Percentiles rank a stretch among this genome's conserved stretches.
Evolutionary conservation across 345 rosid genomes (phyloP).

Genomic region (Pistacia integerrima): DNA sequence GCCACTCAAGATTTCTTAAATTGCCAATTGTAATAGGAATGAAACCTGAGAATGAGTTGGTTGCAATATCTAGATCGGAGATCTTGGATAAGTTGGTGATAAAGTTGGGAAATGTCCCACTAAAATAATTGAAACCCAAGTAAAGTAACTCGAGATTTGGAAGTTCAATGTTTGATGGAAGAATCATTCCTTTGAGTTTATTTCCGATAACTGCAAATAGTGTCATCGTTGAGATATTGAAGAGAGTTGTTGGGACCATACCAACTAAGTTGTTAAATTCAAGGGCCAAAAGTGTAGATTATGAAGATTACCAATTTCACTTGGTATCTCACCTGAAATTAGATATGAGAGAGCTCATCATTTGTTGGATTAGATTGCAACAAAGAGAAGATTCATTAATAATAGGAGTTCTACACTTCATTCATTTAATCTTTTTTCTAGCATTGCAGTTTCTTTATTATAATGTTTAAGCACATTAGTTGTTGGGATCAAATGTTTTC

Average conservation of each 20-base stretch:
- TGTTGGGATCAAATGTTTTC: no score
- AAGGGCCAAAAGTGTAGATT: neutral
- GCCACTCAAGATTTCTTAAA: slow-evolving; percentile 1
- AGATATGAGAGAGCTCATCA: no score
- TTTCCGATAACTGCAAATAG: neutral
- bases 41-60: slow-evolving; percentile 10
- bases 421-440: no score
- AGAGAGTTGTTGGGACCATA: neutral
- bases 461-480: no score
- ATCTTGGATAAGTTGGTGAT: slow-evolving; percentile 8
- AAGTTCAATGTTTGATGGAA: neutral
- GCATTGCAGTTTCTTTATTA: no score
- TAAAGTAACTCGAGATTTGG: neutral
- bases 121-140: neutral
- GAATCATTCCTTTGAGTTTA: no score
- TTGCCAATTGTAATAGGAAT: slow-evolving; percentile 15
- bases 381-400: no score
- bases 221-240: slow-evolving; percentile 11
- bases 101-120: neutral
- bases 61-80: neutral
- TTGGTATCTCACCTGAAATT: neutral
- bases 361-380: no score
- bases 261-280: neutral
- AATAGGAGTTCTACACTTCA: no score
- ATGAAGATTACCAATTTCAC: neutral